Evolutionary conservation across 139 green algal genomes (phyloP), one percentile per base, ranked within the genome.

Genomic region (Auxenochlorella pyrenoidosa): DNA sequence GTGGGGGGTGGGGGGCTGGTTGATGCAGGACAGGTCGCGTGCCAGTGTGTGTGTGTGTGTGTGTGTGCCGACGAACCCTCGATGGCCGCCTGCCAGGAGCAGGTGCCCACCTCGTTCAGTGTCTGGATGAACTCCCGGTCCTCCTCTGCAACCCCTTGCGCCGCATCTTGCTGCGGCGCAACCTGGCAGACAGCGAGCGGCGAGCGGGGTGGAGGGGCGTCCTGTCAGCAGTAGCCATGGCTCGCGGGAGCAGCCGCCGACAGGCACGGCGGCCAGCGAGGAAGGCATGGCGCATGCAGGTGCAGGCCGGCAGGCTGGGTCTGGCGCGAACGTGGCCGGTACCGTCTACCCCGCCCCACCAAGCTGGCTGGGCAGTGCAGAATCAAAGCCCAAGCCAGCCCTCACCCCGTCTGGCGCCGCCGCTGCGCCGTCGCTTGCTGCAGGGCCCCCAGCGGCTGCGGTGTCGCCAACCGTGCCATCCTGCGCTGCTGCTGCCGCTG

Each of bases 11-110:
- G n/a, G n/a, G n/a, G n/a, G n/a, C n/a, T n/a, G n/a, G 90, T 97
- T 97, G 89, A 97, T 88, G 63, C 86, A 43, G n/a, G 47, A 59
- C 40, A 91, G 66, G 72, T 91, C 86, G 51, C 90, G n/a, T n/a
- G n/a, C n/a, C n/a, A n/a, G n/a, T n/a, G n/a, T n/a, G n/a, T n/a
- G n/a, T n/a, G n/a, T n/a, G n/a, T n/a, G n/a, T n/a, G n/a, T n/a
- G n/a, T n/a, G n/a, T n/a, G n/a, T n/a, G n/a, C n/a, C n/a, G n/a
- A n/a, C n/a, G n/a, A n/a, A n/a, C n/a, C n/a, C n/a, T n/a, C n/a
- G n/a, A n/a, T n/a, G n/a, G n/a, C n/a, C n/a, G 75, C 63, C 63
- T 36, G 63, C 28, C 63, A 36, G 28, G 5, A 34, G 63, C 63
- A 16, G 63, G 12, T 10, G 24, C 78, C 65, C 59, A 93, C 94